Evolutionary conservation across 257 asterid genomes (phyloP).

Genomic region (Solanum sejunctum): DNA sequence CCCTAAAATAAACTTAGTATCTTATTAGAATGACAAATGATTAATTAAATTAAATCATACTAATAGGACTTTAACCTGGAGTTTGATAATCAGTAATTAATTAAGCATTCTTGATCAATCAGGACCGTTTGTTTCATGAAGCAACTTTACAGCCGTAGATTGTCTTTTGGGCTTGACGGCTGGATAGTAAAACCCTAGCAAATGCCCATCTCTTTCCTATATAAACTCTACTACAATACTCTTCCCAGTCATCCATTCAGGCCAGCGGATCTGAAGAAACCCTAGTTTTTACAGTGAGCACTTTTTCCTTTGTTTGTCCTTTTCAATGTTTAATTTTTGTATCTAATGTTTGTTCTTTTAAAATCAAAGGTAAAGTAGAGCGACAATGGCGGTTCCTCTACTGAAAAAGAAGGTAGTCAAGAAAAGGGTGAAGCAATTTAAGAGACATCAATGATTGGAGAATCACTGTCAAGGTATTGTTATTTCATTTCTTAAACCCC

Average conservation of each 20-base stretch:
- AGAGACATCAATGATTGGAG: conserved; percentile 41
- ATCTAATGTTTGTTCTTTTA: not conserved
- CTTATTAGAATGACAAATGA: no score
- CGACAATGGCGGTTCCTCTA: conserved; percentile 34
- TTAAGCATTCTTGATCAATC: not conserved
- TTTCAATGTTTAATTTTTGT: not conserved
- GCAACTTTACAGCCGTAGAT: not conserved
- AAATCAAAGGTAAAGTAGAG: not conserved
- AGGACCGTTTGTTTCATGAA: not conserved
- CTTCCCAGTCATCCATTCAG: not conserved
- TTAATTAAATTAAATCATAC: no score
- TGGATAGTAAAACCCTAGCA: not conserved
- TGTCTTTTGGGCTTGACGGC: not conserved
- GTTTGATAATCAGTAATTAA: not conserved
- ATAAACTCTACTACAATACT: not conserved
- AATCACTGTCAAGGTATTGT: conserved; percentile 32
- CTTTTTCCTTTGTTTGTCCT: not conserved
- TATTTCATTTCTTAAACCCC: not conserved
- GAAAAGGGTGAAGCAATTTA: conserved; percentile 38
- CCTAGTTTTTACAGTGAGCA: not conserved
- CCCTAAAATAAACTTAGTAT: no score
- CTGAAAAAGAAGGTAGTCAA: conserved; percentile 29
- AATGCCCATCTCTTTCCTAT: not conserved
- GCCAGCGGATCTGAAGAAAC: not conserved
- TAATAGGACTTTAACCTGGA: no score